Evolutionary conservation across 352 stramenopile genomes (phyloP).

Genomic region (Phytopythium cucurbitacearum): DNA sequence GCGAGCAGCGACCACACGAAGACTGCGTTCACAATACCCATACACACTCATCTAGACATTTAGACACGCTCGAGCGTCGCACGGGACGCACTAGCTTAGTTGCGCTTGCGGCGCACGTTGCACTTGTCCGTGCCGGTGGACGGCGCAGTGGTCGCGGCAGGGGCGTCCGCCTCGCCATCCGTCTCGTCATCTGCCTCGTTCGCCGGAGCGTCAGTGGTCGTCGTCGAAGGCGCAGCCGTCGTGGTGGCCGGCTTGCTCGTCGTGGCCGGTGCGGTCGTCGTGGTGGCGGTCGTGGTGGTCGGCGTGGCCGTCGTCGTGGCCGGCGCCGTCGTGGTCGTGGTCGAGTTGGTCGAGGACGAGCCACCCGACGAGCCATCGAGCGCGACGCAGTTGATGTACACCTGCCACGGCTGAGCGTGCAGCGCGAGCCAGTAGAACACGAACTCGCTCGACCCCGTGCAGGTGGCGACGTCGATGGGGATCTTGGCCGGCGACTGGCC

Average conservation of each 20-base stretch:
- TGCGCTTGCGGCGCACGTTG: slow-evolving; percentile 8
- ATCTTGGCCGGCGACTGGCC: slow-evolving; percentile 13
- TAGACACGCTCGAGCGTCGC: no score
- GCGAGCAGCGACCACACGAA: no score
- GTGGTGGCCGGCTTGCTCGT: background rate
- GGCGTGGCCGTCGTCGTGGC: slow-evolving; percentile 8
- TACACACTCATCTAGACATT: no score
- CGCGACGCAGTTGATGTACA: slow-evolving; percentile 30
- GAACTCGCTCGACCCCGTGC: slow-evolving; percentile 20
- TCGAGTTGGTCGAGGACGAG: slow-evolving; percentile 1
- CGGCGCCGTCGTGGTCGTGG: slow-evolving; percentile 3
- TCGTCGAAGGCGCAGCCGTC: slow-evolving; percentile 2
- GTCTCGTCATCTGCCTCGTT: background rate
- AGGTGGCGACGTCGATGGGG: slow-evolving; percentile 21
- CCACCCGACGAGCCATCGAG: slow-evolving; percentile 10
- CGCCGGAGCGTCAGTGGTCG: background rate
- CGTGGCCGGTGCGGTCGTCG: background rate
- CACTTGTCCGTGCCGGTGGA: slow-evolving; percentile 6
- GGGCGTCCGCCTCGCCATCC: background rate
- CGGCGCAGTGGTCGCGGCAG: background rate
- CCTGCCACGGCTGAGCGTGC: slow-evolving; percentile 29
- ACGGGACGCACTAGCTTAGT: slow-evolving; percentile 1
- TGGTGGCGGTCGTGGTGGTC: slow-evolving; percentile 5
- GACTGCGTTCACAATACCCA: no score
- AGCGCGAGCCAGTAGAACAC: slow-evolving; percentile 41